These are phyloP conservation scores for Erodium moschatum DNA, from an alignment of 441 rosid species.

Conservation along the genomic window DNA sequence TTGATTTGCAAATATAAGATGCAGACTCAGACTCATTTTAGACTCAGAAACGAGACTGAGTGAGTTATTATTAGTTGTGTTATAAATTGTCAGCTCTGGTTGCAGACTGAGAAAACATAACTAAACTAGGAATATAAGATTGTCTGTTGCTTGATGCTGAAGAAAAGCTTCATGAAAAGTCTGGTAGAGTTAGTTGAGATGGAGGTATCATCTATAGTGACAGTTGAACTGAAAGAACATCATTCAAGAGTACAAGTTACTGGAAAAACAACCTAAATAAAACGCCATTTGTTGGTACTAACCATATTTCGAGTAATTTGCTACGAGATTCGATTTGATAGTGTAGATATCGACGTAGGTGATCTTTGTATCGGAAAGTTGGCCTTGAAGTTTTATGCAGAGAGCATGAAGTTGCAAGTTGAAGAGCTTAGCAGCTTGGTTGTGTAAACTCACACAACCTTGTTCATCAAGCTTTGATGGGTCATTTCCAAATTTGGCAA, in stretches of 20 bases:
- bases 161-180: neutral
- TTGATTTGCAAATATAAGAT: no score
- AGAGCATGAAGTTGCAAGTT: conserved; percentile 83
- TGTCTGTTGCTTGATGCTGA: no score
- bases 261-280: neutral
- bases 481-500: conserved; percentile 78
- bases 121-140: no score
- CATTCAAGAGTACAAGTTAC: neutral
- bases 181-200: neutral
- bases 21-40: no score
- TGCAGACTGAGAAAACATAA: no score
- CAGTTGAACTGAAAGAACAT: neutral
- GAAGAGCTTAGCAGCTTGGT: conserved; percentile 73
- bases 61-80: no score
- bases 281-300: conserved; percentile 16
- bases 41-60: no score
- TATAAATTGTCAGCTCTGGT: no score
- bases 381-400: conserved; percentile 49
- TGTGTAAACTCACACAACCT: conserved; percentile 71
- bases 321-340: conserved; percentile 56
- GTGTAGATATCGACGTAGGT: conserved; percentile 71
- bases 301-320: conserved; percentile 70
- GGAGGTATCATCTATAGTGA: neutral
- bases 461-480: conserved; percentile 65
- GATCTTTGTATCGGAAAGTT: conserved; percentile 47